Percentiles rank a stretch among this genome's conserved stretches.
Evolutionary conservation across 805 yeast genomes (phyloP).

Genomic region (Candida insectorum): DNA sequence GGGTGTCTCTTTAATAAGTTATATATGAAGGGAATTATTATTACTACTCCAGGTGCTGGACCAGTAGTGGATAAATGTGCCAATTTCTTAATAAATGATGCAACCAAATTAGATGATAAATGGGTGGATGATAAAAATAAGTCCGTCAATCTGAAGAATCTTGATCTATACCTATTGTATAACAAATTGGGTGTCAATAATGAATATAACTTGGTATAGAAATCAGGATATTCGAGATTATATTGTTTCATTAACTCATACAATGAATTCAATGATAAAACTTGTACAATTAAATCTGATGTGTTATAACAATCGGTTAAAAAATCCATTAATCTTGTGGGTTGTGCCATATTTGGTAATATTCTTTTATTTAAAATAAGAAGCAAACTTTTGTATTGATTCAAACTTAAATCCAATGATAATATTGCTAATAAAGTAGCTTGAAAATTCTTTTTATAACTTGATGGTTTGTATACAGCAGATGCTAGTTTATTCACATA

Average conservation of each 20-base stretch:
- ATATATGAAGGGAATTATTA: slow-evolving; percentile 86
- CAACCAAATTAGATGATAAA: slow-evolving; percentile 75
- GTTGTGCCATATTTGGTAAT: slow-evolving; percentile 75
- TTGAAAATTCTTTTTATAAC: slow-evolving; percentile 67
- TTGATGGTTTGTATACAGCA: slow-evolving; percentile 31
- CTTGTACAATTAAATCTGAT: slow-evolving; percentile 51
- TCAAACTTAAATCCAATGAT: slow-evolving; percentile 42
- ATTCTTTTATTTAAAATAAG: slow-evolving; percentile 76
- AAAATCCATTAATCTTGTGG: slow-evolving; percentile 88
- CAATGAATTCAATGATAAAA: slow-evolving; percentile 81
- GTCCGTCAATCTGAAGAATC: slow-evolving; percentile 86
- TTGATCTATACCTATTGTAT: slow-evolving; percentile 75
- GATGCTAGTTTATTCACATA: slow-evolving; percentile 34
- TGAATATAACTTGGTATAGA: slow-evolving; percentile 76
- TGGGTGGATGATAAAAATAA: slow-evolving; percentile 84
- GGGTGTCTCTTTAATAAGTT: slow-evolving; percentile 90
- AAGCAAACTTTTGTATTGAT: slow-evolving; percentile 68
- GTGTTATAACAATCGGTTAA: slow-evolving; percentile 77
- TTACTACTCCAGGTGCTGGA: slow-evolving; percentile 86
- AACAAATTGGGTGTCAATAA: slow-evolving; percentile 72
- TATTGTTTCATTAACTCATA: slow-evolving; percentile 78
- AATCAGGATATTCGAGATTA: slow-evolving; percentile 90
- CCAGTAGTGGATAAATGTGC: slow-evolving; percentile 72
- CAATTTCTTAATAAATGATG: slow-evolving; percentile 83
- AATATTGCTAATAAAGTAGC: slow-evolving; percentile 61